Evolutionary conservation across 495 filamentous ascomycete genomes (phyloP).

Genomic region (Penicillium argentinense): DNA sequence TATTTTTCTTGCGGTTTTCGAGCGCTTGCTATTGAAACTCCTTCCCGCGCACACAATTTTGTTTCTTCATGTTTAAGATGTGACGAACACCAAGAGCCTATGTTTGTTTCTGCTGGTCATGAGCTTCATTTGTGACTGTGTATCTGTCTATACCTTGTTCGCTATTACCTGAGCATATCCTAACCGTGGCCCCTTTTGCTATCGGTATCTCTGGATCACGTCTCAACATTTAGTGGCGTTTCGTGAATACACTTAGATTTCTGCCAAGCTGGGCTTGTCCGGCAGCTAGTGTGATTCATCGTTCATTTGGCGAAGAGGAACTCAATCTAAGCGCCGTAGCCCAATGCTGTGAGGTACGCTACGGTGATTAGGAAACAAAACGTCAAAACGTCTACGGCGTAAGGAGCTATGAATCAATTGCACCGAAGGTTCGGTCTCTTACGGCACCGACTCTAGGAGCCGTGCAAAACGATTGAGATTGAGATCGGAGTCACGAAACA

Average conservation of each 20-base stretch:
- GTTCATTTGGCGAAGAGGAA: too few relatives aligned
- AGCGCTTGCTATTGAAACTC: background rate
- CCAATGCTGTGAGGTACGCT: too few relatives aligned
- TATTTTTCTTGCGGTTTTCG: background rate
- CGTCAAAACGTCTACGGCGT: too few relatives aligned
- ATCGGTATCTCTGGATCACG: background rate
- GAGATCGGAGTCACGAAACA: too few relatives aligned
- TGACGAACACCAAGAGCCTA: constrained; percentile 2
- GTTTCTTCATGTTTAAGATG: background rate
- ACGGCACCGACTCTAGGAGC: too few relatives aligned
- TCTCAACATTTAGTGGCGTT: background rate
- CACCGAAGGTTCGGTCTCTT: too few relatives aligned
- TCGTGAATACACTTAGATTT: background rate
- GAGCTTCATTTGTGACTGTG: constrained; percentile 6
- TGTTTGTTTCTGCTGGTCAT: constrained; percentile 3
- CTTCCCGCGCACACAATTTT: constrained; percentile 1
- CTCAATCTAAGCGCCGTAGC: too few relatives aligned
- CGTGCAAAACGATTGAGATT: too few relatives aligned
- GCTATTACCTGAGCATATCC: background rate
- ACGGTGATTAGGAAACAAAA: too few relatives aligned
- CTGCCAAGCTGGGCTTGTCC: background rate
- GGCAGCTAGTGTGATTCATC: too few relatives aligned
- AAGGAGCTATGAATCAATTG: too few relatives aligned
- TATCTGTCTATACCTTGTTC: constrained; percentile 4
- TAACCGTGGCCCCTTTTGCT: background rate